phyloP scores from a whole-genome alignment of 305 asterid species.

The Rubia balearica region DNA sequence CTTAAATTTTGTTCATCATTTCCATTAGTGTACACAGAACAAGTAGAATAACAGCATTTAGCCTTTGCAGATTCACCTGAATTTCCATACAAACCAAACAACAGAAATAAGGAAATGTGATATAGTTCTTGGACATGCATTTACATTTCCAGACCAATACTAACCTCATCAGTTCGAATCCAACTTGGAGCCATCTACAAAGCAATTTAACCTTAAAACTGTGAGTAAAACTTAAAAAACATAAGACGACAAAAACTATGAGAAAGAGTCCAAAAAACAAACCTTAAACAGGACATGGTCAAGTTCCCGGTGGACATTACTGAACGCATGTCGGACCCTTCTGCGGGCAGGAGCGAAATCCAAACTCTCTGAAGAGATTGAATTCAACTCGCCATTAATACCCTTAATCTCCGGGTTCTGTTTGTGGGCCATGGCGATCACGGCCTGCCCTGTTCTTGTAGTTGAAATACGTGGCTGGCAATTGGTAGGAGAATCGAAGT shows the following conservation, averaged over 20 bases:
- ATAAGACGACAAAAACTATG: background rate
- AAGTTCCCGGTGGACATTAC: slow-evolving; percentile 53
- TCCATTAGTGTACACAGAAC: background rate
- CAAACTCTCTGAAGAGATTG: slow-evolving; percentile 80
- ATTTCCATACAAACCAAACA: slow-evolving; percentile 7
- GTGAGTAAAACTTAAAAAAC: background rate
- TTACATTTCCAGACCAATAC: slow-evolving; percentile 11
- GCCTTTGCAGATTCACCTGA: background rate
- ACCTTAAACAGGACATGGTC: slow-evolving; percentile 91
- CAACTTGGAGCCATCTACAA: slow-evolving; percentile 82
- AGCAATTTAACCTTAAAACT: slow-evolving; percentile 13
- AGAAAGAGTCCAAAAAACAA: background rate
- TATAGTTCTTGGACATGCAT: background rate
- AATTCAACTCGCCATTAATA: slow-evolving; percentile 63
- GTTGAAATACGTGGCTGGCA: slow-evolving; percentile 18
- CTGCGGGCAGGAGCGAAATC: slow-evolving; percentile 84
- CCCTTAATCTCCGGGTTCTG: slow-evolving; percentile 59
- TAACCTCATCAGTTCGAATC: slow-evolving; percentile 86
- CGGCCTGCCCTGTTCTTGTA: slow-evolving; percentile 17
- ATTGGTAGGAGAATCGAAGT: slow-evolving; percentile 20
- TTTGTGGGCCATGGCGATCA: slow-evolving; percentile 45
- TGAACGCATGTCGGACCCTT: slow-evolving; percentile 79
- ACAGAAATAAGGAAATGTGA: background rate
- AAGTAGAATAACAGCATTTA: background rate
- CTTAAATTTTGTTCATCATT: background rate